These are phyloP conservation scores for Lachnellula hyalina DNA, from an alignment of 2,329 filamentous ascomycete species.

Conservation along the genomic window DNA sequence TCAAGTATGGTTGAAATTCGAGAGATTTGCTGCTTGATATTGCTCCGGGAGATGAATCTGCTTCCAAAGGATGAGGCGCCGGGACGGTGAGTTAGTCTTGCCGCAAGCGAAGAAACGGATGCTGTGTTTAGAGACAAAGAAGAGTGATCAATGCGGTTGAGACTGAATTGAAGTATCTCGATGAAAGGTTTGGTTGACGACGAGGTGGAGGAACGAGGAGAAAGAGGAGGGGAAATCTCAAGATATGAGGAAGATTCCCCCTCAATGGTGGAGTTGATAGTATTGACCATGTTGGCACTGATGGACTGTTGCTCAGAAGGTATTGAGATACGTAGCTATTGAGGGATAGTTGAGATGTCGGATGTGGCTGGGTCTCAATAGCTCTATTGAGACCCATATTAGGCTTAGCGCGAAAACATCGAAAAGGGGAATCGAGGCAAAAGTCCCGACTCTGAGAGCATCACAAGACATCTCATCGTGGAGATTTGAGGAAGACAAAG, in stretches of 20 bases:
- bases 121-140: conserved; percentile 5
- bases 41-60: neutral
- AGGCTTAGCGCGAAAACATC: conserved; percentile 1
- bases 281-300: conserved; percentile 4
- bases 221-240: neutral
- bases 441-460: neutral
- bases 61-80: neutral
- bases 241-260: neutral
- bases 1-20: neutral
- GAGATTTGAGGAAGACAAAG: neutral
- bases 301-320: neutral
- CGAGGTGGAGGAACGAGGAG: neutral
- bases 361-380: conserved; percentile 8
- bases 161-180: neutral
- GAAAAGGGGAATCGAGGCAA: neutral
- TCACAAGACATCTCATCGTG: neutral
- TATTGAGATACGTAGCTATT: neutral
- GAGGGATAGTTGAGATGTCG: neutral
- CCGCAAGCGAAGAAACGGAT: neutral
- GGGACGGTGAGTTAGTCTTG: conserved; percentile 2
- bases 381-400: conserved; percentile 9
- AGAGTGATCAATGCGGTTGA: neutral
- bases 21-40: neutral
- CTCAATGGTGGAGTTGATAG: conserved; percentile 1
- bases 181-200: neutral